Base-by-base conservation (phyloP, 2,329 filamentous ascomycete species). In the Aureobasidium sp. region DNA sequence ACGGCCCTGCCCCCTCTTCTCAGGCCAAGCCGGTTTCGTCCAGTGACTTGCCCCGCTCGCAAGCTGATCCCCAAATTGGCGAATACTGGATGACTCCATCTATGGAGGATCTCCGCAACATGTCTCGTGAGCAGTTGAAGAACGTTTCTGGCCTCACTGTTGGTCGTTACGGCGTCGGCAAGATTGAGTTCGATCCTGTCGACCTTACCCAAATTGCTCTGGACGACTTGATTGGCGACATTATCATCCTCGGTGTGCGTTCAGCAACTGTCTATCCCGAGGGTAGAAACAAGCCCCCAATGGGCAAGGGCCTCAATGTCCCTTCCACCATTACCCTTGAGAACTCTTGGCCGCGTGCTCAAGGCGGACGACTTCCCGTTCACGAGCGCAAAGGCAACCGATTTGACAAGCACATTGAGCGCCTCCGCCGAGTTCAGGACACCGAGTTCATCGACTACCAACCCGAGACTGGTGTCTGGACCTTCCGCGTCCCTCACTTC, bases 401-500 rank as follows among this genome's bases (percentile, higher is more conserved):
- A 25, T 82, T 89, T 58, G 79, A 84, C 32, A 95, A 90, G 70
- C 93, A 98, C 68, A 72, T 96, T 53, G 81, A 85, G 56, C 85
- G 88, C 51, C 80, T 98, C 21, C 86, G 83, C 74, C 81, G 79
- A 55, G 89, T 96, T 32, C 73, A 75, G 7, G 85, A 88, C 66
- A 97, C 93, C 0, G 81, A 82, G 3, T 97, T 95, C 62, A 76
- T 90, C 61, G 77, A 78, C 62, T 98, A 96, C 68, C 80, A 94
- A 58, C 75, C 77, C 54, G 77, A 88, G 1, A 90, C 83, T 49
- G 93, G 91, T 49, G 79, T 87, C 41, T 98, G 94, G 94, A 80
- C 81, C 12, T 98, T 98, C 73, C 83, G 77, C 8, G 93, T 98
- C n/a, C 84, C 91, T 63, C 93, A 98, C 69, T 98, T 94, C 68